Evolutionary conservation across 192 early-diverging fungal species (phyloP).

Genomic region (Pilaira anomala): DNA sequence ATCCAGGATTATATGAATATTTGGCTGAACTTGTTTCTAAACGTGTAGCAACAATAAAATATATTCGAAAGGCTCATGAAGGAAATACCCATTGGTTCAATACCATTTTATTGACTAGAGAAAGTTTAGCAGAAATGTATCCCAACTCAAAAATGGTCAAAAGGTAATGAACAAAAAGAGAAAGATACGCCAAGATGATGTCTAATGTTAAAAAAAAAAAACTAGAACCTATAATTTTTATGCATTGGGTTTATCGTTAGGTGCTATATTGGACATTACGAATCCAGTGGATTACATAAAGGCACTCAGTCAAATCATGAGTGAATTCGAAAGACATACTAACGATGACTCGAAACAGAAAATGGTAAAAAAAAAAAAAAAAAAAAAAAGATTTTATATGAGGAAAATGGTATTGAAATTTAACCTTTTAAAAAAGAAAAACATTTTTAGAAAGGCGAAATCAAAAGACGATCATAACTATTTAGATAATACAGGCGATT

Average conservation of each 20-base stretch:
- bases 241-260: slow-evolving; percentile 62
- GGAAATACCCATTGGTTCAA: slow-evolving; percentile 50
- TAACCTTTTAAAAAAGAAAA: no score
- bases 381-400: no score
- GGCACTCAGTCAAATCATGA: slow-evolving; percentile 56
- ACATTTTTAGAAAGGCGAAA: slow-evolving; percentile 47
- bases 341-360: slow-evolving; percentile 44
- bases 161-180: slow-evolving; percentile 18
- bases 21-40: slow-evolving; percentile 45
- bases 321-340: slow-evolving; percentile 53
- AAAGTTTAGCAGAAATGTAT: slow-evolving; percentile 36
- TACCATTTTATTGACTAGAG: slow-evolving; percentile 39
- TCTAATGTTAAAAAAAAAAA: not conserved
- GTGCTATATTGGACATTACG: slow-evolving; percentile 59
- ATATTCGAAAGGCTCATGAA: slow-evolving; percentile 41
- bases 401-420: no score
- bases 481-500: slow-evolving; percentile 38
- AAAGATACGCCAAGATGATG: not conserved
- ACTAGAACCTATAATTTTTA: slow-evolving; percentile 57
- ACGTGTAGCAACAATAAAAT: slow-evolving; percentile 44
- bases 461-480: slow-evolving; percentile 38
- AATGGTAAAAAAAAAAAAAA: slow-evolving; percentile 40
- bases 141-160: slow-evolving; percentile 39
- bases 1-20: slow-evolving; percentile 34
- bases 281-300: slow-evolving; percentile 63